Evolutionary conservation across 768 basidiomycete species (phyloP), one percentile per base, ranked within the genome.

Genomic region (Trametes sanguinea): DNA sequence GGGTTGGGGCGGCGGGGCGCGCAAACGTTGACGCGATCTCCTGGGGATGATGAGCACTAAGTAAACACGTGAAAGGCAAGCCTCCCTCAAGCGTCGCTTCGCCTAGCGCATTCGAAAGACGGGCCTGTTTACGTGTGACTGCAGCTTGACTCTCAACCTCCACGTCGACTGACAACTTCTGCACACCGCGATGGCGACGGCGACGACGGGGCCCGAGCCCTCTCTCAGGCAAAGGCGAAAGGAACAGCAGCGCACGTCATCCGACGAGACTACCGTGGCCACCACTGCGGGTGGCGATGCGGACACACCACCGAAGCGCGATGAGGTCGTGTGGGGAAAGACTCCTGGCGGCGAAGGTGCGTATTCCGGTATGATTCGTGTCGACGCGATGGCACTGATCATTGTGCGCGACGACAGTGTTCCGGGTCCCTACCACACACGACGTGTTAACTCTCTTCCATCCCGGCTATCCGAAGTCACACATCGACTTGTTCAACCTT

Each of bases 361-460:
- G 80, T 69, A 17, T 2, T 30, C 42, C 42, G 0, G 35, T 11
- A 37, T 14, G 48, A 50, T n/a, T 8, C 30, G 47, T 9, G 10
- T 14, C 6, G 11, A 29, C 29, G 30, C 5, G 27, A 29, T 32
- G 48, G 14, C 8, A 6, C 10, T 50, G 48, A 32, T 22, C 27
- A 5, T n/a, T 48, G 29, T 50, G 13, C 30, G 27, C 51, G 45
- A 27, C 39, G 1, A 42, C 64, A 98, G 95, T 97, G 6, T 99
- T 99, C 72, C 85, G 86, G 62, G 93, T 96, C 46, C 94, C 94
- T 10, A 92, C 94, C 17, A 96, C 94, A 0, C 90, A 94, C 73
- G 92, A 95, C 73, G 91, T 95, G 17, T 72, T 95, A 65, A 94
- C 94, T 0, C 79, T 96, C 5, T 92, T 96, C 72, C 81, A 94